Conservation (phyloP, 2,329 filamentous ascomycete genomes). For the Alternaria brassicicola region DNA sequence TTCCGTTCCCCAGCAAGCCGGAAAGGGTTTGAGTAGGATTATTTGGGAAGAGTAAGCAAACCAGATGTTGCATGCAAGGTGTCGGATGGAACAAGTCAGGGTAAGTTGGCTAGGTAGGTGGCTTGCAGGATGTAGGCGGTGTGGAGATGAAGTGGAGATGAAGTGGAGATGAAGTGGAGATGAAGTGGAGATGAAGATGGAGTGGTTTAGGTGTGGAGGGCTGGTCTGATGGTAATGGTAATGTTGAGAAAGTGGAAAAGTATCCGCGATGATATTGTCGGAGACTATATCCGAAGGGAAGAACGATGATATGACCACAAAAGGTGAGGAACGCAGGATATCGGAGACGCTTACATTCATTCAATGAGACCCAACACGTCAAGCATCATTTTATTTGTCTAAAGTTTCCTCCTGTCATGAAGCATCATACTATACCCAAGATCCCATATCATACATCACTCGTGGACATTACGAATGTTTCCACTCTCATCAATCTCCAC, state of each 20-base stretch:
- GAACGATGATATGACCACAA: background rate
- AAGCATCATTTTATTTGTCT: background rate
- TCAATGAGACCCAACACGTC: background rate
- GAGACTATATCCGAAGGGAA: no score
- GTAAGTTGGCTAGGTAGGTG: background rate
- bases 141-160: background rate
- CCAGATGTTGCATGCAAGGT: background rate
- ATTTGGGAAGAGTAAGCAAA: background rate
- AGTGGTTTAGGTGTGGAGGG: no score
- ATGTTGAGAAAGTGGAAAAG: no score
- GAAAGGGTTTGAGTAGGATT: background rate
- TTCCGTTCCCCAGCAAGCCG: background rate
- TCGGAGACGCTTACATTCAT: background rate
- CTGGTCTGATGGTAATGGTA: no score
- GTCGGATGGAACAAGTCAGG: background rate
- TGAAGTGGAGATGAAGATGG: background rate
- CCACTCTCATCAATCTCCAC: conserved; percentile 33
- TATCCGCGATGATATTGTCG: no score
- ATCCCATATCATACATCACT: background rate
- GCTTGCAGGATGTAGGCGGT: background rate
- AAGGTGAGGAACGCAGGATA: background rate
- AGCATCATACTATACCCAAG: background rate
- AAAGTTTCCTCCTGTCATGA: background rate
- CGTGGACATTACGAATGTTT: conserved; percentile 32
- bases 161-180: background rate